Conservation (phyloP, 257 asterid genomes). For the Nicotiana paniculata region DNA sequence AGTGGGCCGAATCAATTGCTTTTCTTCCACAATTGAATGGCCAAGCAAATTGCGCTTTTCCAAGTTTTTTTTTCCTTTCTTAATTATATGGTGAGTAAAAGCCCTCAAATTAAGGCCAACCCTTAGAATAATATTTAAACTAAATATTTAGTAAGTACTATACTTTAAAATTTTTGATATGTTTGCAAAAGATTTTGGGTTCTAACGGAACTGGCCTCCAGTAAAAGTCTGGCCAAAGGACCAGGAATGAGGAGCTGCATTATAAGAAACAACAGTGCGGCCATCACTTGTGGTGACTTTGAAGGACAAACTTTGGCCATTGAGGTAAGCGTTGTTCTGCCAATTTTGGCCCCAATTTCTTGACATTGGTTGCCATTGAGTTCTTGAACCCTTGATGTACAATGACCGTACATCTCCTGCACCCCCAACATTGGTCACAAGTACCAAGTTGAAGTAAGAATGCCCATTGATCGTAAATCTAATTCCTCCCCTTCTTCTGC, state of each 20-base stretch:
- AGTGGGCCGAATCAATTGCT: neutral
- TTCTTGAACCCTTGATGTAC: constrained; percentile 77
- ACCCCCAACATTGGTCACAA: constrained; percentile 82
- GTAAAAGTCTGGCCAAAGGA: constrained; percentile 77
- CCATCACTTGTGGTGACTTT: constrained; percentile 74
- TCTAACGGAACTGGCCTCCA: constrained; percentile 60
- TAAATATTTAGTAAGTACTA: neutral
- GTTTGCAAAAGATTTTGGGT: neutral
- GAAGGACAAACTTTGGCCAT: constrained; percentile 82
- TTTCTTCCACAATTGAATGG: constrained; percentile 1
- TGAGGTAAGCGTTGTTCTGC: constrained; percentile 82
- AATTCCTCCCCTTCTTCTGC: constrained; percentile 86
- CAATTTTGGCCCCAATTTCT: constrained; percentile 98
- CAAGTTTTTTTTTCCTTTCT: neutral
- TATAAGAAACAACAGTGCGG: constrained; percentile 68
- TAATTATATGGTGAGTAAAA: neutral
- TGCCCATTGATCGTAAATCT: constrained; percentile 85
- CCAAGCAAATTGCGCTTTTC: neutral
- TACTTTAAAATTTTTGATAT: neutral
- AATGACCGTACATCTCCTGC: constrained; percentile 78
- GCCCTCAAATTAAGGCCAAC: neutral
- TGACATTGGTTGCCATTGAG: constrained; percentile 83
- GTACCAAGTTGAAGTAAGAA: constrained; percentile 78
- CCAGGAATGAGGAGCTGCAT: constrained; percentile 64
- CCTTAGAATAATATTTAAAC: neutral